phyloP scores from a whole-genome alignment of 2,329 filamentous ascomycete genomes.

The Colletotrichum simmondsii region DNA sequence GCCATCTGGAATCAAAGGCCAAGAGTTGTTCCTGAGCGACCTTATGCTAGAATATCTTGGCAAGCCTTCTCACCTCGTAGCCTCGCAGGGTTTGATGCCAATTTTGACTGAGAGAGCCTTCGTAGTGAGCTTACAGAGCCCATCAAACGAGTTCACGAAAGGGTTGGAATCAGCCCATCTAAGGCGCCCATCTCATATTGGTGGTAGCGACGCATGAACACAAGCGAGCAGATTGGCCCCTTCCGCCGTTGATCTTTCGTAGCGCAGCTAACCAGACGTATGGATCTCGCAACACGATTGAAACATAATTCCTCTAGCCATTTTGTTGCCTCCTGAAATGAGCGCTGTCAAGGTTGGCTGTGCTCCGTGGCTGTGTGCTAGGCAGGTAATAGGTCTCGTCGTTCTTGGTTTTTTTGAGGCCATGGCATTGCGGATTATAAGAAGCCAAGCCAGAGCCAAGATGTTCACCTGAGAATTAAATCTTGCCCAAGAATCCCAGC shows the following conservation, averaged over 20 bases:
- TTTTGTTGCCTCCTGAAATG: not conserved
- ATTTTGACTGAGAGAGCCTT: constrained; percentile 2
- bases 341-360: not conserved
- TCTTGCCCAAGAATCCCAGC: not conserved
- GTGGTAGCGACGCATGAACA: not conserved
- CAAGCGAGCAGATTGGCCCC: not conserved
- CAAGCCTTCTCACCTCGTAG: not conserved
- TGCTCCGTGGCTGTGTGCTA: constrained; percentile 28
- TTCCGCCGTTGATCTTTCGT: not conserved
- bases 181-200: not conserved
- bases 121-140: not conserved
- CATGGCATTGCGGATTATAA: not conserved
- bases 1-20: not conserved
- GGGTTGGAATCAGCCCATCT: not conserved
- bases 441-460: constrained; percentile 23
- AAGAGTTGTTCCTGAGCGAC: not conserved
- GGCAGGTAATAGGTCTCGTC: constrained; percentile 13
- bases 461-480: constrained; percentile 3
- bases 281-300: not conserved
- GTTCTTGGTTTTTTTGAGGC: not conserved
- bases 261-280: not conserved
- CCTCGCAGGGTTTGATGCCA: not conserved
- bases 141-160: not conserved
- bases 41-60: not conserved
- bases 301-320: not conserved